These are phyloP conservation scores for Nakaseomyces kungkrabaensis DNA, from an alignment of 1,139 yeast species.

Conservation along the genomic window DNA sequence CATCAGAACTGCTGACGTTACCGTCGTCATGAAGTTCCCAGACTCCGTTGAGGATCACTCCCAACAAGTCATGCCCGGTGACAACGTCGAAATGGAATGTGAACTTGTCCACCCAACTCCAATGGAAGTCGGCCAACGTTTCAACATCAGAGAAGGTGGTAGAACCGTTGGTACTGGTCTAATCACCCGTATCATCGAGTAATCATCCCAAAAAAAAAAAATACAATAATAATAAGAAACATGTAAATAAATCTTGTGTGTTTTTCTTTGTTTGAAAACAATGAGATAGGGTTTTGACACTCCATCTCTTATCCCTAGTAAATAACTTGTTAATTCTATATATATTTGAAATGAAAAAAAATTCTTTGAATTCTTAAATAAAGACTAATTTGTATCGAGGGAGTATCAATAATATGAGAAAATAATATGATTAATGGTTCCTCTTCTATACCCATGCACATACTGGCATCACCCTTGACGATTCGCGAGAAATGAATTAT, in stretches of 20 bases:
- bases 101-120: constrained; percentile 89
- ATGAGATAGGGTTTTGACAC: not conserved
- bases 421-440: too few species aligned
- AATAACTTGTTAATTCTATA: not conserved
- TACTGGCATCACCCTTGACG: too few species aligned
- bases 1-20: constrained; percentile 92
- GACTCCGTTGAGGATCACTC: constrained; percentile 79
- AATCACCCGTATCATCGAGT: constrained; percentile 82
- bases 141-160: constrained; percentile 99
- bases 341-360: not conserved
- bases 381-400: too few species aligned
- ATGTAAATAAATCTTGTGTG: not conserved
- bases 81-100: constrained; percentile 93
- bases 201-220: too few species aligned
- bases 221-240: not conserved
- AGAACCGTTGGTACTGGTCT: constrained; percentile 98
- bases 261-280: not conserved
- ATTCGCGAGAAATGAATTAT: too few species aligned
- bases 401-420: too few species aligned
- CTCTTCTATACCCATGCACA: too few species aligned
- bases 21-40: constrained; percentile 88
- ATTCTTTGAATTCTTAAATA: not conserved
- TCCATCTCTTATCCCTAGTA: not conserved
- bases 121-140: constrained; percentile 91
- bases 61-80: constrained; percentile 95